A percentile compares a stretch with the other conserved stretches of the same genome.
These are phyloP conservation scores for Chloropicon primus DNA, from an alignment of 139 green algal genomes.

Conservation along the genomic window DNA sequence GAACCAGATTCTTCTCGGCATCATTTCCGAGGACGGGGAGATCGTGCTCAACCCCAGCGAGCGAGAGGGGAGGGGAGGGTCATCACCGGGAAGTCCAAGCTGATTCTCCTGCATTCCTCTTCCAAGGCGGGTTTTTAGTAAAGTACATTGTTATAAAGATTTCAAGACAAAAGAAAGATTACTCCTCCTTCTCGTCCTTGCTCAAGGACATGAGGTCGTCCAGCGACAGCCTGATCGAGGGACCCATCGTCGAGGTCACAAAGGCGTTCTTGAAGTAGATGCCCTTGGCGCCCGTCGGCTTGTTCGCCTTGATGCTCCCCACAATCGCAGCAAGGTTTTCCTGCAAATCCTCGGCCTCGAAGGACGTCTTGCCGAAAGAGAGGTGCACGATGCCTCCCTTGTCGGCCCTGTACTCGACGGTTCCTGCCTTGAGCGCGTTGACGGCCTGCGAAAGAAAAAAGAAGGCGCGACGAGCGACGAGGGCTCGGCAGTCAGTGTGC, in stretches of 20 bases:
- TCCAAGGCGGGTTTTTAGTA: too few relatives aligned
- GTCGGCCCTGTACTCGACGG: slow-evolving; percentile 97
- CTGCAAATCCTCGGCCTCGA: slow-evolving; percentile 67
- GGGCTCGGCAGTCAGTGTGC: too few relatives aligned
- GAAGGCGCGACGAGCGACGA: neutral
- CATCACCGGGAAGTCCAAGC: neutral
- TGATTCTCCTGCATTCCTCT: too few relatives aligned
- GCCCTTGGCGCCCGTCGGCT: slow-evolving; percentile 85
- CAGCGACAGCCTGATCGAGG: slow-evolving; percentile 12
- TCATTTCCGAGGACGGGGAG: too few relatives aligned
- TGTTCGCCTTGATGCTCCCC: slow-evolving; percentile 76
- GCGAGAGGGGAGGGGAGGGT: too few relatives aligned
- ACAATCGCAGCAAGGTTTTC: slow-evolving; percentile 86
- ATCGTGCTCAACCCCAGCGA: too few relatives aligned
- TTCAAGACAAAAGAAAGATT: neutral
- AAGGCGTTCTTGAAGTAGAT: slow-evolving; percentile 92
- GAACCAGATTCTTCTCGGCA: too few relatives aligned
- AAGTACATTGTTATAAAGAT: too few relatives aligned
- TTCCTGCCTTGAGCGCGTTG: slow-evolving; percentile 96
- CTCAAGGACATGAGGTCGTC: neutral
- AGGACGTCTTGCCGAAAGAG: slow-evolving; percentile 78
- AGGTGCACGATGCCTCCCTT: slow-evolving; percentile 97
- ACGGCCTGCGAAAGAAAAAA: slow-evolving; percentile 54
- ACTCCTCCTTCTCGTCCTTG: neutral
- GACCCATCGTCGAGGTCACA: slow-evolving; percentile 91